Conservation (phyloP, 148 eudicot genomes). For the Camellia japonica region DNA sequence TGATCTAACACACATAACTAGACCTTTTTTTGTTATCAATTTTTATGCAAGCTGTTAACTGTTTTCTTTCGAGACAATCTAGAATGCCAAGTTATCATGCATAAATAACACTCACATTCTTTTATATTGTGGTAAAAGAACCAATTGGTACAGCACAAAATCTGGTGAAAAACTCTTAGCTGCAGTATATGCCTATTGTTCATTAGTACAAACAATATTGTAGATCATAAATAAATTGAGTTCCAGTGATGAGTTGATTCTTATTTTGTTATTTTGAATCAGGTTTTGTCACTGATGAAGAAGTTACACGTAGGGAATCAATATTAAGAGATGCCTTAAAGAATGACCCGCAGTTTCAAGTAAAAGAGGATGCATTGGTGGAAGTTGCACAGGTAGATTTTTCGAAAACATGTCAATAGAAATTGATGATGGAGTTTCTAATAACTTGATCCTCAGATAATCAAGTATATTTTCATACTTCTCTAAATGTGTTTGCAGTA, state of each 20-base stretch:
- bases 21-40: background rate
- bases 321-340: conserved; percentile 53
- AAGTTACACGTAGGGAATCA: conserved; percentile 61
- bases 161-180: background rate
- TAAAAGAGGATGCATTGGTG: conserved; percentile 60
- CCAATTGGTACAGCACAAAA: background rate
- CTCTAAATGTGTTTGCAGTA: conserved; percentile 51
- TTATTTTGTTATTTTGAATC: conserved; percentile 17
- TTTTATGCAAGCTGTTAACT: background rate
- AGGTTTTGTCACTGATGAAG: conserved; percentile 93
- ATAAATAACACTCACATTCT: background rate
- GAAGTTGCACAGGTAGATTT: conserved; percentile 83
- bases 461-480: background rate
- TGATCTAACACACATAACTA: too few relatives aligned
- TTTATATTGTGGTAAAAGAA: background rate
- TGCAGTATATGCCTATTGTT: background rate
- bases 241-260: conserved; percentile 3
- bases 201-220: background rate
- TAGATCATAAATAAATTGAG: background rate
- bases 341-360: conserved; percentile 51
- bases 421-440: background rate
- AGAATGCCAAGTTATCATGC: background rate
- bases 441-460: background rate
- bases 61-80: background rate
- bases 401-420: background rate